Conservation (phyloP, 2,329 filamentous ascomycete genomes). For the Chrysoporthe cubensis region DNA sequence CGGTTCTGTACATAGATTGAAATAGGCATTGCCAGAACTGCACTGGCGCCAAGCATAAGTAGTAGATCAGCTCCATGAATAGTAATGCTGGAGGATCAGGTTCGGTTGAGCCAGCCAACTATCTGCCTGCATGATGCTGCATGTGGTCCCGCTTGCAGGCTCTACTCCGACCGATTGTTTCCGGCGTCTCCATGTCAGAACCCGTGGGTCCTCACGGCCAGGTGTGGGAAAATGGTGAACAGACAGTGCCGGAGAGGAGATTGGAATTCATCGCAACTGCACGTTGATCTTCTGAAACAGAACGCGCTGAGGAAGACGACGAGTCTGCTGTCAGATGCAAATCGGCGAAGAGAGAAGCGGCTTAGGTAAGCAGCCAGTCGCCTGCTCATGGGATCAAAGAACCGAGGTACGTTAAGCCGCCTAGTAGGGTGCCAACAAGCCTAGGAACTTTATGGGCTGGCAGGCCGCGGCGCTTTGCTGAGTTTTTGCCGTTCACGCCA, state of each 20-base stretch:
- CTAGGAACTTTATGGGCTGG: not conserved
- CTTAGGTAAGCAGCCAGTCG: not conserved
- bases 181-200: not conserved
- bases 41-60: not conserved
- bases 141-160: not conserved
- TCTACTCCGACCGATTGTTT: no score
- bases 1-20: not conserved
- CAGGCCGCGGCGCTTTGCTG: not conserved
- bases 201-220: not conserved
- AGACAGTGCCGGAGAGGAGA: not conserved
- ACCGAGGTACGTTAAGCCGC: no score
- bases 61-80: not conserved
- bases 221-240: not conserved
- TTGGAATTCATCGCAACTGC: not conserved
- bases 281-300: not conserved
- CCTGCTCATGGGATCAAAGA: no score
- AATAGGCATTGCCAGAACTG: not conserved
- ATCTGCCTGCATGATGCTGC: not conserved
- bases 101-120: not conserved
- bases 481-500: slow-evolving; percentile 13
- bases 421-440: not conserved
- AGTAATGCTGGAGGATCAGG: not conserved
- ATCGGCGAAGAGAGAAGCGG: not conserved
- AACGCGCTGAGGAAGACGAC: not conserved
- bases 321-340: slow-evolving; percentile 4